phyloP scores from a whole-genome alignment of 495 filamentous ascomycete species.

The Xanthoparmelia taractica region DNA sequence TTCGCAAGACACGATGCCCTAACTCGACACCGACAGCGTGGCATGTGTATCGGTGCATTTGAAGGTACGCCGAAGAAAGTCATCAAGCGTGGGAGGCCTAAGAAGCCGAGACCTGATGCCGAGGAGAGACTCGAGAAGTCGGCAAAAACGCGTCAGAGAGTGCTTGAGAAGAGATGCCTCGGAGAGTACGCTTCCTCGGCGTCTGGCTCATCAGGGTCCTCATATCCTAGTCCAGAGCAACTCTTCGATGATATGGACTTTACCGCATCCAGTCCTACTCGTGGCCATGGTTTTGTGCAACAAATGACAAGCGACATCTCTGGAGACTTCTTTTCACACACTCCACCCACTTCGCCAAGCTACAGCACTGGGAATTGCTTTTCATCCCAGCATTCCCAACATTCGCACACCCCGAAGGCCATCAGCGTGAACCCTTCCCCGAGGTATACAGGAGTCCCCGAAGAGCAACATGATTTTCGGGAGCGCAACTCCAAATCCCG shows the following conservation, averaged over 20 bases:
- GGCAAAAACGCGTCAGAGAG: slow-evolving; percentile 41
- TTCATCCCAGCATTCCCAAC: slow-evolving; percentile 41
- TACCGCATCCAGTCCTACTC: slow-evolving; percentile 36
- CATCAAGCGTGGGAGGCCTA: slow-evolving; percentile 59
- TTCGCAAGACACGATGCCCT: slow-evolving; percentile 93
- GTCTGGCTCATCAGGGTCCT: slow-evolving; percentile 27
- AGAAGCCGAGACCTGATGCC: slow-evolving; percentile 54
- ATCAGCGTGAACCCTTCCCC: slow-evolving; percentile 21
- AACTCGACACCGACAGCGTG: slow-evolving; percentile 85
- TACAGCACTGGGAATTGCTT: slow-evolving; percentile 38
- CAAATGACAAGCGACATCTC: slow-evolving; percentile 37
- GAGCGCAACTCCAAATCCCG: slow-evolving; percentile 26
- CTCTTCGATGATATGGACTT: slow-evolving; percentile 34
- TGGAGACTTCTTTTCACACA: slow-evolving; percentile 38
- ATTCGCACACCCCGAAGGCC: slow-evolving; percentile 35
- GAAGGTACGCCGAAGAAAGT: slow-evolving; percentile 69
- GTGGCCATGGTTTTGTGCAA: slow-evolving; percentile 36
- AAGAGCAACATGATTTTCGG: slow-evolving; percentile 25
- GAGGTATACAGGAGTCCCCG: slow-evolving; percentile 20
- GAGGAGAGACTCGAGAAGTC: slow-evolving; percentile 62
- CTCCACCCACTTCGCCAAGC: slow-evolving; percentile 44
- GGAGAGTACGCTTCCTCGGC: slow-evolving; percentile 30
- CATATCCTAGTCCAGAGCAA: slow-evolving; percentile 29
- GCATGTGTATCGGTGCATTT: slow-evolving; percentile 89
- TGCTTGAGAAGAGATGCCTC: slow-evolving; percentile 28